phyloP scores from a whole-genome alignment of 108 stramenopile species.

The Chaetoceros muelleri region DNA sequence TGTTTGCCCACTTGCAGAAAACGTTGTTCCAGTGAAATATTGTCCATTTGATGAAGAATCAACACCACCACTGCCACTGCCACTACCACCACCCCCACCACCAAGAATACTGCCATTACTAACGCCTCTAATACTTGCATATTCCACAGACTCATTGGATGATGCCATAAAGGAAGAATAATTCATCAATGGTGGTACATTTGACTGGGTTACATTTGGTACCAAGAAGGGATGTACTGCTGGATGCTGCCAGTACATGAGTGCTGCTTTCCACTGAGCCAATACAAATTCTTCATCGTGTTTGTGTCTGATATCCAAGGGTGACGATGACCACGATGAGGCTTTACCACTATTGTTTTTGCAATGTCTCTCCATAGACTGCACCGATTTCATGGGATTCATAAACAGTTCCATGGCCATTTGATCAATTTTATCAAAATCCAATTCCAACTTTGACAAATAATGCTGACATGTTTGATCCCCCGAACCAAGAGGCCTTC shows the following conservation, averaged over 20 bases:
- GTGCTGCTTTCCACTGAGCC: not conserved
- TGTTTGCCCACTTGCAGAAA: too few species aligned
- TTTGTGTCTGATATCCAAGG: too few species aligned
- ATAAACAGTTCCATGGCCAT: not conserved
- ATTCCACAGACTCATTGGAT: not conserved
- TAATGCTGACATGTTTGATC: not conserved
- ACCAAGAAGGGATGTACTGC: not conserved
- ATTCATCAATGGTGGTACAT: not conserved
- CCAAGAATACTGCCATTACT: too few species aligned
- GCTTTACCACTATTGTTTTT: too few species aligned
- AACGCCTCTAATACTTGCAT: not conserved
- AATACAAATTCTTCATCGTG: not conserved
- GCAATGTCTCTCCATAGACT: too few species aligned
- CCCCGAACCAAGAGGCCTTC: not conserved
- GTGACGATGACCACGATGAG: too few species aligned
- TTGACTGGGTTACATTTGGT: not conserved
- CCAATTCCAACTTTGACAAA: not conserved
- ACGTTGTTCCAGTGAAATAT: too few species aligned
- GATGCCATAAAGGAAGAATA: not conserved
- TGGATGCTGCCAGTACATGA: slow-evolving; percentile 7
- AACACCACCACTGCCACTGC: too few species aligned
- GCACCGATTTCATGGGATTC: not conserved
- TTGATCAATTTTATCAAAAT: not conserved
- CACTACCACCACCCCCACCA: too few species aligned
- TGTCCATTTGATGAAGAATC: too few species aligned